Evolutionary conservation across 2,329 filamentous ascomycete genomes (phyloP), one percentile per base, ranked within the genome.

Genomic region (Fusarium mangiferae): DNA sequence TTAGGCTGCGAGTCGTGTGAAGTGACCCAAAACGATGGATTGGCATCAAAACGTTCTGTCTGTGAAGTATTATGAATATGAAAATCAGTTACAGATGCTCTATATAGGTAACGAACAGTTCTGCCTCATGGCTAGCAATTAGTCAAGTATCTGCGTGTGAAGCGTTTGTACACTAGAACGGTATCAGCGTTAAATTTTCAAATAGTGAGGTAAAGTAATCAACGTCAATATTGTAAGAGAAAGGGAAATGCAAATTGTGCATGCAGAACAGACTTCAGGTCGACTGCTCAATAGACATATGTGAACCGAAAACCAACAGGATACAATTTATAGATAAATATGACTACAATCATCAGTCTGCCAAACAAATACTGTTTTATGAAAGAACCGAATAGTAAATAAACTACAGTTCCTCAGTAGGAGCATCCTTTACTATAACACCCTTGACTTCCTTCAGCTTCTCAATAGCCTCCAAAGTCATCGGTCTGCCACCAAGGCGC

Each of bases 371-470:
- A 7, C 8, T 28, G 2, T 28, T 13, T 3, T 5, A 10, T 9
- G 7, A n/a, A 13, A 22, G 5, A 28, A 1, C 3, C 2, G 0
- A 10, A 7, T 3, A 11, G 11, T 3, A 4, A 2, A 28, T 1
- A 18, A 13, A 8, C 35, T 41, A 63, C n/a, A 39, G 24, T 18
- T 63, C 60, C 3, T 49, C 55, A 5, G 41, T n/a, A 0, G 48
- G 66, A 5, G 36, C 22, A 12, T 68, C 66, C 5, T 55, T 41
- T 1, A 68, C 66, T 22, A 55, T 17, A 3, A 60, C 36, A 0
- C 66, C 66, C 3, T 62, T 44, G 13, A 68, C n/a, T 36, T 56
- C 66, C 36, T 68, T 68, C 4, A 68, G 26, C 15, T 68, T 68
- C 4, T 62, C 66, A 12, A 68, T 68, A 13, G 66, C 66, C 18